These are phyloP conservation scores for Neonectria hederae DNA, from an alignment of 2,329 filamentous ascomycete species.

Conservation along the genomic window DNA sequence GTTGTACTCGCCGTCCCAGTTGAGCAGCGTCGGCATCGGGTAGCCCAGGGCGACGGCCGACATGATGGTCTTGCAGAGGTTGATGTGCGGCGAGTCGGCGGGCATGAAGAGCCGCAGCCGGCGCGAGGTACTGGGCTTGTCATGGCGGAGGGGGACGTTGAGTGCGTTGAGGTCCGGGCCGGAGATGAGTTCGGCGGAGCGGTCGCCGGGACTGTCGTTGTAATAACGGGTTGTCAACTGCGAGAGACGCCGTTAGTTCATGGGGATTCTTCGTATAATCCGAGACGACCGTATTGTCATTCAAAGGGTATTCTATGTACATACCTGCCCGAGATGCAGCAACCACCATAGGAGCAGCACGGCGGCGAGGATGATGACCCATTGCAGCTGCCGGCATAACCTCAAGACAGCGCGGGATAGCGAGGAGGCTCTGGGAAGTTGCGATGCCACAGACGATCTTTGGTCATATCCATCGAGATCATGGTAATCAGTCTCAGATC, in stretches of 20 bases:
- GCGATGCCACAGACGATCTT: slow-evolving; percentile 7
- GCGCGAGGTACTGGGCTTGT: slow-evolving; percentile 26
- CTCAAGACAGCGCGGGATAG: slow-evolving; percentile 1
- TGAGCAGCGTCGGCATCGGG: slow-evolving; percentile 49
- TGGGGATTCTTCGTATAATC: not conserved
- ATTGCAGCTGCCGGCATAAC: slow-evolving; percentile 15
- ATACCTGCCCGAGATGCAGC: slow-evolving; percentile 1
- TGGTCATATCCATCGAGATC: slow-evolving; percentile 16
- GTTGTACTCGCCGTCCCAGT: slow-evolving; percentile 52
- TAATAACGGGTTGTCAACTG: slow-evolving; percentile 25
- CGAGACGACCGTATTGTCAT: not conserved
- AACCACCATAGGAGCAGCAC: slow-evolving; percentile 27
- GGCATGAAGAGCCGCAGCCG: slow-evolving; percentile 51
- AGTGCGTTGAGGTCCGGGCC: slow-evolving; percentile 24
- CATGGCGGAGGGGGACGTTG: slow-evolving; percentile 8
- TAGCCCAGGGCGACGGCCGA: slow-evolving; percentile 51
- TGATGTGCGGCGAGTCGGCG: slow-evolving; percentile 48
- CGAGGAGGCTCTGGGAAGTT: not conserved
- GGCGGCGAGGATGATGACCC: not conserved
- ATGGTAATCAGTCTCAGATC: slow-evolving; percentile 14
- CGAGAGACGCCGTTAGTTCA: not conserved
- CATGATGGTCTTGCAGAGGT: slow-evolving; percentile 52
- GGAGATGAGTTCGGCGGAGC: slow-evolving; percentile 13
- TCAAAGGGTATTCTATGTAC: not conserved
- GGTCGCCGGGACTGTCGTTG: not conserved